These are phyloP conservation scores for Boletus barrowsii DNA, from an alignment of 768 basidiomycete species.

Conservation along the genomic window DNA sequence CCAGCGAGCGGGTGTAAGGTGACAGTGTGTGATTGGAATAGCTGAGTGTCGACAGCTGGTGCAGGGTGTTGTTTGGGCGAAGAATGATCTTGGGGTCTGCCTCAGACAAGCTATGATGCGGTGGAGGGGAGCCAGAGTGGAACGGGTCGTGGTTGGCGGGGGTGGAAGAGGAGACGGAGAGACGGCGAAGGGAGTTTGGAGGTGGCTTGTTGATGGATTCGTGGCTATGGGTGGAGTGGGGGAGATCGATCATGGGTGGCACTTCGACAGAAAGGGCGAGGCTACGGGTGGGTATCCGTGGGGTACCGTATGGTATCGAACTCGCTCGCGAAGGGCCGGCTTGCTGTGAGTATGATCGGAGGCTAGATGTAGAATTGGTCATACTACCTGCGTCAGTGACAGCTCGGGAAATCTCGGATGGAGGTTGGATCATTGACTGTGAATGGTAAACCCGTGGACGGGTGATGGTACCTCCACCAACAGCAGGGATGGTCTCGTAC, in stretches of 20 bases:
- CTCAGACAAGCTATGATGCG: constrained; percentile 33
- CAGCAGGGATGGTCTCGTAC: constrained; percentile 87
- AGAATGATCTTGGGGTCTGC: constrained; percentile 58
- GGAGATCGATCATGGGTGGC: constrained; percentile 38
- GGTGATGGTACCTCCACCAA: constrained; percentile 85
- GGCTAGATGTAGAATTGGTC: not conserved
- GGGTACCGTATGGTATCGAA: constrained; percentile 5
- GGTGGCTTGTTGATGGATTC: constrained; percentile 18
- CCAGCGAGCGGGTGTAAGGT: constrained; percentile 86
- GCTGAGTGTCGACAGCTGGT: constrained; percentile 81
- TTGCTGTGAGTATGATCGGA: constrained; percentile 10
- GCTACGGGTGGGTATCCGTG: constrained; percentile 36
- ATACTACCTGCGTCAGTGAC: constrained; percentile 55
- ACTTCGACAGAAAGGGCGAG: constrained; percentile 44
- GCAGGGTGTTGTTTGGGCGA: constrained; percentile 73
- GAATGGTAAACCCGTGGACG: constrained; percentile 84
- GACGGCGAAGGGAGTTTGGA: constrained; percentile 26
- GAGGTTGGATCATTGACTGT: constrained; percentile 67
- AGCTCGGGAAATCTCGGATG: constrained; percentile 24
- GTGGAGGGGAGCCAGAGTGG: constrained; percentile 34
- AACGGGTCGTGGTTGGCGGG: constrained; percentile 30
- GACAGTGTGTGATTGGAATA: constrained; percentile 92
- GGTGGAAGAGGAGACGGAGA: constrained; percentile 32
- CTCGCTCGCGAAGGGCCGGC: constrained; percentile 31
- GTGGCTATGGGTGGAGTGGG: constrained; percentile 14